Conservation (phyloP, 2,329 filamentous ascomycete genomes). For the Fusarium sp. region DNA sequence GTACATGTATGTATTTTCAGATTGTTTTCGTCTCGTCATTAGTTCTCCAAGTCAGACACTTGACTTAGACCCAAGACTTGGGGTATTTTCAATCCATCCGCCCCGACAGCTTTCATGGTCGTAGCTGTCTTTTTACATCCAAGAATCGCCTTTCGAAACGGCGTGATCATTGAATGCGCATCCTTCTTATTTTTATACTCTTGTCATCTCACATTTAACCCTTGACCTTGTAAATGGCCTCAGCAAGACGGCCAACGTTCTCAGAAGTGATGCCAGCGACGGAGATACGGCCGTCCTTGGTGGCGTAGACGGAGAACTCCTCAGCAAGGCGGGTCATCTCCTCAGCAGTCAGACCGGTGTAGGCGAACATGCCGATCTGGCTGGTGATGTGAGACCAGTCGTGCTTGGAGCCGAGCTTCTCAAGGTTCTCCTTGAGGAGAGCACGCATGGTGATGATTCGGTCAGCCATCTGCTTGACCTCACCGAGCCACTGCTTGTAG, state of each 20-base stretch:
- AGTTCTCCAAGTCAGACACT: constrained; percentile 20
- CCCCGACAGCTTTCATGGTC: constrained; percentile 30
- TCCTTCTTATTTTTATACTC: background rate
- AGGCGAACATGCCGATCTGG: constrained; percentile 99
- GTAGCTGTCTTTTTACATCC: constrained; percentile 33
- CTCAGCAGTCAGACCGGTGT: constrained; percentile 90
- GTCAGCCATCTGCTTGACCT: constrained; percentile 99
- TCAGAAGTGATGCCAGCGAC: constrained; percentile 85
- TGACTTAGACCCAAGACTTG: constrained; percentile 38
- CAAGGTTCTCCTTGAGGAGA: constrained; percentile 92
- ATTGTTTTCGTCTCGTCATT: constrained; percentile 40
- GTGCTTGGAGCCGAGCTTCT: constrained; percentile 94
- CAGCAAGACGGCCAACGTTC: constrained; percentile 83
- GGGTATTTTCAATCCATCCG: constrained; percentile 44
- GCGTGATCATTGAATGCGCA: background rate
- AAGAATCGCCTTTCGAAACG: constrained; percentile 4
- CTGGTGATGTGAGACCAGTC: constrained; percentile 99
- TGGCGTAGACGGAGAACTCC: constrained; percentile 98
- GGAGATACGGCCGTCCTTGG: constrained; percentile 89
- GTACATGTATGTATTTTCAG: constrained; percentile 39
- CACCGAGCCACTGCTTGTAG: constrained; percentile 93
- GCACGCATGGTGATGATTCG: constrained; percentile 99
- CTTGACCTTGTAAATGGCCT: constrained; percentile 88
- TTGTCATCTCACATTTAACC: constrained; percentile 59
- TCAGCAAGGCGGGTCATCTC: constrained; percentile 93